Evolutionary conservation across 495 filamentous ascomycete species (phyloP).

Genomic region (Penicillium malachiteum): DNA sequence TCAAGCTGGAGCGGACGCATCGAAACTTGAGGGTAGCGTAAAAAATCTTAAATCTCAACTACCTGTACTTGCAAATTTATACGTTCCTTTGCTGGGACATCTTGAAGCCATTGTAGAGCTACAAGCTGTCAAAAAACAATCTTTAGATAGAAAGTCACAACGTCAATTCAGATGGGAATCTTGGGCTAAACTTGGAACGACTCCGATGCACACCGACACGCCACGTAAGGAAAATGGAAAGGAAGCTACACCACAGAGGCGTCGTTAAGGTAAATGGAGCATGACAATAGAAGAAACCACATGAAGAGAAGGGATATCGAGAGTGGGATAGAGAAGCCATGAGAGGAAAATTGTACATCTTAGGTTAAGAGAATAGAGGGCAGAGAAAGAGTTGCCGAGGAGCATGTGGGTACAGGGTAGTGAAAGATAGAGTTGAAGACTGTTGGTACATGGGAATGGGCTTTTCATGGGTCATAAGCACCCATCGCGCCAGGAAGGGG

Average conservation of each 20-base stretch:
- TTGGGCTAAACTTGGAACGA: conserved; percentile 20
- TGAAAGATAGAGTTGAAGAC: conserved; percentile 3
- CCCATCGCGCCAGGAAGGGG: conserved; percentile 44
- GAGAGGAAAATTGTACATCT: conserved; percentile 12
- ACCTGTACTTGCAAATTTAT: too few species aligned
- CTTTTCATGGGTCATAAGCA: conserved; percentile 23
- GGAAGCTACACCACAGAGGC: not conserved
- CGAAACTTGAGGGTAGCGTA: too few species aligned
- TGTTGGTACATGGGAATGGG: conserved; percentile 18
- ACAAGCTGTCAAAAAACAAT: too few species aligned
- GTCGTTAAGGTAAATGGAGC: not conserved
- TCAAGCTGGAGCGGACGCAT: too few species aligned
- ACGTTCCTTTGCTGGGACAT: too few species aligned
- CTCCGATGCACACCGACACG: conserved; percentile 22
- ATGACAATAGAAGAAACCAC: conserved; percentile 1
- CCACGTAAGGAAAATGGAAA: conserved; percentile 13
- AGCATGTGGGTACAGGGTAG: not conserved
- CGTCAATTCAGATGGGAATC: conserved; percentile 27
- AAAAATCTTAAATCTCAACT: too few species aligned
- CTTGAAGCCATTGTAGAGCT: too few species aligned
- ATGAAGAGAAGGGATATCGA: conserved; percentile 17
- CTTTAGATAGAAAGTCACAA: not conserved
- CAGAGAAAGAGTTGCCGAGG: not conserved
- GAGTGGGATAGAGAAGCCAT: conserved; percentile 3
- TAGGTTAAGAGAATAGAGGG: conserved; percentile 3